Evolutionary conservation across 2,329 filamentous ascomycete genomes (phyloP).

Genomic region (Cladosporium velox): DNA sequence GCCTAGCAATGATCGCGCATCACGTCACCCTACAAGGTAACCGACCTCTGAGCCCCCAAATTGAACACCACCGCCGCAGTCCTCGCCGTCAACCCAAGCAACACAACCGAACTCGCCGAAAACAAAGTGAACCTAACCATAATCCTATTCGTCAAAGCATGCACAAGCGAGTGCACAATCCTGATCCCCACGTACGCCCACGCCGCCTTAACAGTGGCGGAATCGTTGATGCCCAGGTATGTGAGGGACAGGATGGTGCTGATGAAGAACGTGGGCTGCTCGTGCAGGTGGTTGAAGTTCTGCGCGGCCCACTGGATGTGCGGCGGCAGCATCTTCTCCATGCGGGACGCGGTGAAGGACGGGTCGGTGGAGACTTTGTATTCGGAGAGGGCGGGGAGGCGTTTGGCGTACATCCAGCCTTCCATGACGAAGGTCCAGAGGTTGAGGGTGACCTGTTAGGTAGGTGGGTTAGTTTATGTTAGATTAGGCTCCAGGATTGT

Average conservation of each 20-base stretch:
- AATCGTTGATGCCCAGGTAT: conserved; percentile 32
- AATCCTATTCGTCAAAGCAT: conserved; percentile 42
- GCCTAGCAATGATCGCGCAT: background rate
- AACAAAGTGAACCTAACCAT: conserved; percentile 42
- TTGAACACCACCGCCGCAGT: conserved; percentile 17
- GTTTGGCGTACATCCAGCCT: conserved; percentile 44
- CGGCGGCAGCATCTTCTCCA: conserved; percentile 22
- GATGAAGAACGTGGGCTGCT: conserved; percentile 51
- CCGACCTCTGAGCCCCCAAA: background rate
- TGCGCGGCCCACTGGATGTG: conserved; percentile 22
- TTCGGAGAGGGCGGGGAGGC: conserved; percentile 41
- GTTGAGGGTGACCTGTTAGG: conserved; percentile 35
- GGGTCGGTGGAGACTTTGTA: conserved; percentile 31
- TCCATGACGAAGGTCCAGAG: conserved; percentile 47
- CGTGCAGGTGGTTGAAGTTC: conserved; percentile 48
- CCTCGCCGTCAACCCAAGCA: conserved; percentile 38
- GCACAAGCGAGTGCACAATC: conserved; percentile 45
- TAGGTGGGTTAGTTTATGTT: background rate
- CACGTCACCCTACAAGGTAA: background rate
- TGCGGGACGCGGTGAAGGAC: conserved; percentile 2
- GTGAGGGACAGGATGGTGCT: conserved; percentile 42
- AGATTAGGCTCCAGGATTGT: too few species aligned
- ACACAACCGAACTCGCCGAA: conserved; percentile 33
- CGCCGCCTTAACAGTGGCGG: conserved; percentile 39
- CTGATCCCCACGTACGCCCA: conserved; percentile 48